Percentiles rank a stretch among this genome's conserved stretches.
Evolutionary conservation across 108 stramenopile genomes (phyloP).

Genomic region (Tribonema minus): DNA sequence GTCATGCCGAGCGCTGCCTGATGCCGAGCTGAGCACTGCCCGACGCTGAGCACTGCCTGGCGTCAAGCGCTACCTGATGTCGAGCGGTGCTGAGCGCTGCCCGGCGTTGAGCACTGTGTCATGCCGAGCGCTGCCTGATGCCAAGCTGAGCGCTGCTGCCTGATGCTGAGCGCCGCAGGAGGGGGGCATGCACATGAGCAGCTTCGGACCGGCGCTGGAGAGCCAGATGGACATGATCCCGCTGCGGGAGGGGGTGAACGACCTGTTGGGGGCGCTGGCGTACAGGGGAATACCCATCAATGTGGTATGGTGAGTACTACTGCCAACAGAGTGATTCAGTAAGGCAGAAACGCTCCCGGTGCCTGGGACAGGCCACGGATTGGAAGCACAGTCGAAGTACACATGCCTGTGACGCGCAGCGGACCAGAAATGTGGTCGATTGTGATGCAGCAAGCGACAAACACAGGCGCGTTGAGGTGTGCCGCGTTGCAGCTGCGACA

Average conservation of each 20-base stretch:
- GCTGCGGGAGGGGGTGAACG: slow-evolving; percentile 27
- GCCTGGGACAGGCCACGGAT: too few species aligned
- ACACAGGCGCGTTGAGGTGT: neutral
- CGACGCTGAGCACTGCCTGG: too few species aligned
- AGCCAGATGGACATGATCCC: slow-evolving; percentile 25
- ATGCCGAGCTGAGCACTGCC: too few species aligned
- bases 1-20: too few species aligned
- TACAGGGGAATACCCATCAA: slow-evolving; percentile 34
- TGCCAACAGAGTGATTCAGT: neutral
- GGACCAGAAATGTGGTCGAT: too few species aligned
- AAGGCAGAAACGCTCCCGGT: too few species aligned
- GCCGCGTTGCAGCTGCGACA: neutral
- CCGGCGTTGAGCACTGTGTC: neutral
- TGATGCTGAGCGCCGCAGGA: neutral
- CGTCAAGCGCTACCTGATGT: too few species aligned
- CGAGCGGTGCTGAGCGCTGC: neutral
- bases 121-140: too few species aligned
- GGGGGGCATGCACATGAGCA: slow-evolving; percentile 35
- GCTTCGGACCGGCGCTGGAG: slow-evolving; percentile 32
- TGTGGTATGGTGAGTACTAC: slow-evolving; percentile 8
- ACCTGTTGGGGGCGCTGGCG: slow-evolving; percentile 30
- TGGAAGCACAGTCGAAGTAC: too few species aligned
- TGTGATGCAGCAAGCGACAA: neutral
- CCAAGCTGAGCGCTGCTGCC: neutral
- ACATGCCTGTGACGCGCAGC: too few species aligned